A percentile compares a stretch with the other conserved stretches of the same genome.
Conservation (phyloP, 129 eudicot genomes). For the Rutidosis leptorrhynchoides region DNA sequence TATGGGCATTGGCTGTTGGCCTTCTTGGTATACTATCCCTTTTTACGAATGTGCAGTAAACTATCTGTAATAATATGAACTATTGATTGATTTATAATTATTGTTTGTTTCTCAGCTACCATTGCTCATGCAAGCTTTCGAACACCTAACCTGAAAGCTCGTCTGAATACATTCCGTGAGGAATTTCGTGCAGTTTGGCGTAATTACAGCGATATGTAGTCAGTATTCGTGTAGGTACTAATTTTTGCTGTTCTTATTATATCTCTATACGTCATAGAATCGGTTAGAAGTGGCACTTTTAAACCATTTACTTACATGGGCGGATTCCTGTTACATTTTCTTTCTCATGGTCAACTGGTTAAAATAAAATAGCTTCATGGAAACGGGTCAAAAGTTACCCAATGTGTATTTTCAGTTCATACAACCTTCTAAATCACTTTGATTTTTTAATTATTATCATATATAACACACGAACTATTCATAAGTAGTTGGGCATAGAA, state of each 20-base stretch:
- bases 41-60: not conserved
- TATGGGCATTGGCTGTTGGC: constrained; percentile 68
- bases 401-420: not conserved
- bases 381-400: too few species aligned
- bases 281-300: not conserved
- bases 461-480: too few species aligned
- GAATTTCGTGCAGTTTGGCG: constrained; percentile 99
- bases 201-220: constrained; percentile 87
- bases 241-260: not conserved
- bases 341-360: not conserved
- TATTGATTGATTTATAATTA: not conserved
- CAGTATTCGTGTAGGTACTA: constrained; percentile 22
- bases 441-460: too few species aligned
- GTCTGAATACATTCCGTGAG: constrained; percentile 92
- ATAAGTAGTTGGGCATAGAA: not conserved
- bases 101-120: constrained; percentile 49
- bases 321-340: not conserved
- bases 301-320: not conserved
- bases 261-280: constrained; percentile 2
- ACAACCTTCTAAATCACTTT: not conserved
- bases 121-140: constrained; percentile 89
- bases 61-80: not conserved
- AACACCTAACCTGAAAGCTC: constrained; percentile 97
- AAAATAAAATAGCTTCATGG: too few species aligned
- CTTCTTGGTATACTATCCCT: constrained; percentile 51